These are phyloP conservation scores for Pyrenopolyporus hunteri DNA, from an alignment of 495 filamentous ascomycete species.

Conservation along the genomic window DNA sequence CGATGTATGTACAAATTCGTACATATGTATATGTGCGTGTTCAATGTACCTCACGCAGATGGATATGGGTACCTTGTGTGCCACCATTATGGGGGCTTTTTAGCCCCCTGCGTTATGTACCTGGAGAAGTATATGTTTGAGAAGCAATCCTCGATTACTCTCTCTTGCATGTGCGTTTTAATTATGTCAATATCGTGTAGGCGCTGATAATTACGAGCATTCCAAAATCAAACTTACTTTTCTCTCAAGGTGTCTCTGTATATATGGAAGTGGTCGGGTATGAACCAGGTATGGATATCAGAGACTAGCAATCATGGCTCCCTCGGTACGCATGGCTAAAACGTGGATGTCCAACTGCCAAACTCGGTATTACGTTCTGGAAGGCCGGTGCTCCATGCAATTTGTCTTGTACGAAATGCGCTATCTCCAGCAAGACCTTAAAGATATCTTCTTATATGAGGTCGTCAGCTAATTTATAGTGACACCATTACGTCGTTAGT, in stretches of 20 bases:
- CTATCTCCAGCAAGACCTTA: neutral
- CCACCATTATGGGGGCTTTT: slow-evolving; percentile 1
- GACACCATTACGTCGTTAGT: slow-evolving; percentile 1
- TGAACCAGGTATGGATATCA: neutral
- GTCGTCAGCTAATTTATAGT: neutral
- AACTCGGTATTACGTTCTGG: neutral
- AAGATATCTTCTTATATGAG: neutral
- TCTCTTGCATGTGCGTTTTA: no score
- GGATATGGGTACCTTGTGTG: no score
- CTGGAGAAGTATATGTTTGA: neutral
- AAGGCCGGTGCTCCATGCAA: neutral
- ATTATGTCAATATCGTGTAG: no score
- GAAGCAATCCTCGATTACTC: neutral
- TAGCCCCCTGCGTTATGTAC: no score
- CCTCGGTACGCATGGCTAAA: slow-evolving; percentile 14
- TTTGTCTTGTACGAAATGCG: neutral
- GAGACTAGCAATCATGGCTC: slow-evolving; percentile 19
- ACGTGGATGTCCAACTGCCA: slow-evolving; percentile 8
- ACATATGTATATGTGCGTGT: neutral
- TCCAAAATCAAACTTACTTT: no score
- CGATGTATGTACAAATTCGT: neutral
- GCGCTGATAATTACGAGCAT: no score
- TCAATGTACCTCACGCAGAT: no score
- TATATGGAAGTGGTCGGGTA: neutral
- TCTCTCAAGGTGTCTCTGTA: slow-evolving; percentile 19